Base-by-base conservation (phyloP, 345 rosid genomes). In the Ceriops decandra region DNA sequence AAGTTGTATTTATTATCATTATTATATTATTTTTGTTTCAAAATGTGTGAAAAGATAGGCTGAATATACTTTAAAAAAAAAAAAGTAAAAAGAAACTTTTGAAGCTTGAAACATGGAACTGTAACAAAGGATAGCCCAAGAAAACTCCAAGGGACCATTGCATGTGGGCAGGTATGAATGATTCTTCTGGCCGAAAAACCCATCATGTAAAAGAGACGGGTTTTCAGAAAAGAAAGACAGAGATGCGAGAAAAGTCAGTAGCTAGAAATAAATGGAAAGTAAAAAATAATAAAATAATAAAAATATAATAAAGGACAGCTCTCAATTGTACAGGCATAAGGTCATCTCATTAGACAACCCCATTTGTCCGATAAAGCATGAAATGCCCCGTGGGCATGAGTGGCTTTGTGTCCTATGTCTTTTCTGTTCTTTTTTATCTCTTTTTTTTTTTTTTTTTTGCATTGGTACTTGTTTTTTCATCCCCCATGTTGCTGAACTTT, bases 271-370 rank as follows among this genome's bases (percentile, higher is more conserved):
- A 49, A 21, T 24, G 5, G 54, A 66, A 35, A 64, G 53, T 2
- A 10, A n/a, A 65, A 70, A 33, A 67, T 60, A 63, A 46, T 27
- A 57, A 19, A 56, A 68, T 56, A 9, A 36, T 36, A 38, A 42
- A 2, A 42, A 13, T 2, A 42, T 11, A 42, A 13, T 2, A 2
- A 17, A 58, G 65, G 73, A 71, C 63, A 76, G 76, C 33, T 77
- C 72, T 62, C 26, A 33, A 33, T 33, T 33, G 15, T 51, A 20
- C 22, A 52, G 74, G 72, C 62, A 61, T 56, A 79, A 38, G 66
- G 80, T 77, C 82, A 76, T 67, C 77, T 85, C 87, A 79, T 72
- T 85, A 80, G 79, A 80, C 83, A 81, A 75, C 72, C 71, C 78
- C 60, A 71, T 74, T 77, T 75, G 85, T 71, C 79, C 65, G 64